phyloP scores from a whole-genome alignment of 352 stramenopile species.

The Phytophthora capsici region DNA sequence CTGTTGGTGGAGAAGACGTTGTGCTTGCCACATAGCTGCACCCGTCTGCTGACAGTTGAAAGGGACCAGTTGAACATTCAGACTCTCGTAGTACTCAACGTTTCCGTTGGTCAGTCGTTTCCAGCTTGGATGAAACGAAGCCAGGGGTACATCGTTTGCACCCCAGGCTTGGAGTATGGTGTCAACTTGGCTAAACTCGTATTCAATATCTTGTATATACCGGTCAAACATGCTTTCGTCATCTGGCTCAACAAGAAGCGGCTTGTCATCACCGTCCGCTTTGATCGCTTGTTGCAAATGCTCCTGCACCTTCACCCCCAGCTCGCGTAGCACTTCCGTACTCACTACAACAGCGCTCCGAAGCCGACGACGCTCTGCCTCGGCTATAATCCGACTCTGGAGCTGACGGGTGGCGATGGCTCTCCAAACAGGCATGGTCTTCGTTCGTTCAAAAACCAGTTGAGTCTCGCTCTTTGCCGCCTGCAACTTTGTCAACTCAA shows the following conservation, averaged over 20 bases:
- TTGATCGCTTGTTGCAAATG: not conserved
- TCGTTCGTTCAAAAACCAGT: not conserved
- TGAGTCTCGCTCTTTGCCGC: not conserved
- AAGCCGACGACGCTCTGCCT: slow-evolving; percentile 19
- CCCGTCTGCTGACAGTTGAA: slow-evolving; percentile 25
- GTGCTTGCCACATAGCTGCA: slow-evolving; percentile 20
- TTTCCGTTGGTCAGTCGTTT: not conserved
- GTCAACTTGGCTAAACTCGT: slow-evolving; percentile 11
- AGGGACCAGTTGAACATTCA: slow-evolving; percentile 8
- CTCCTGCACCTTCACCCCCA: slow-evolving; percentile 11
- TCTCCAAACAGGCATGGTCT: slow-evolving; percentile 16
- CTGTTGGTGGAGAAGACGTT: slow-evolving; percentile 8
- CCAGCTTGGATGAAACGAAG: not conserved
- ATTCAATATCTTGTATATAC: slow-evolving; percentile 20
- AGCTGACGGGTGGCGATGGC: slow-evolving; percentile 23
- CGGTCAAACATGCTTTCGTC: slow-evolving; percentile 23
- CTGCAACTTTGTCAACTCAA: slow-evolving; percentile 2
- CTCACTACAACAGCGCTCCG: slow-evolving; percentile 7
- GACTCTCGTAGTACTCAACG: slow-evolving; percentile 12
- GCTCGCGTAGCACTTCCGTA: slow-evolving; percentile 10
- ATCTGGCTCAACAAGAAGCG: not conserved
- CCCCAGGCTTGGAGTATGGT: slow-evolving; percentile 12
- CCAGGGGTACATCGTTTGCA: not conserved
- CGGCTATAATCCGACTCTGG: slow-evolving; percentile 15
- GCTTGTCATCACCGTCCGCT: not conserved